Conservation (phyloP, 2,329 filamentous ascomycete species). For the Allantophomopsis cytisporea region DNA sequence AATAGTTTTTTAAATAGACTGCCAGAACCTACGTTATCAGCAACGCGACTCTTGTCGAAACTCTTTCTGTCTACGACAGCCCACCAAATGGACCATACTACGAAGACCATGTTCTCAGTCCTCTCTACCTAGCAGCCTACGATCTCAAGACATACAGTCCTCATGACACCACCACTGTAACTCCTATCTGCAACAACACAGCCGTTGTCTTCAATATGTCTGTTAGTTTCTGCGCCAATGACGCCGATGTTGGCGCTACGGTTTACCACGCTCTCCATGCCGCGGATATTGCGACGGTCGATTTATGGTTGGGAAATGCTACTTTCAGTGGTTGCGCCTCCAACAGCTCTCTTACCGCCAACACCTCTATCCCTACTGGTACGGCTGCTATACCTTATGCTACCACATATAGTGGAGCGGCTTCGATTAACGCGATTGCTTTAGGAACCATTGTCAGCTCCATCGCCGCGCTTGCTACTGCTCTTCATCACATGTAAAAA, state of each 20-base stretch:
- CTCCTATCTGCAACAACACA: conserved; percentile 8
- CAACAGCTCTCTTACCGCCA: conserved; percentile 3
- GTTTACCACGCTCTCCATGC: conserved; percentile 10
- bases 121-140: conserved; percentile 8
- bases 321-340: conserved; percentile 11
- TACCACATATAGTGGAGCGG: too few relatives aligned
- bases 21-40: conserved; percentile 9
- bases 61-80: conserved; percentile 10
- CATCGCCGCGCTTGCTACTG: too few relatives aligned
- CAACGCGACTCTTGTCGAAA: conserved; percentile 10
- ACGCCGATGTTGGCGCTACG: conserved; percentile 5
- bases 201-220: conserved; percentile 14
- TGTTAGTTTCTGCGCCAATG: conserved; percentile 11
- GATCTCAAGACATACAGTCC: conserved; percentile 11
- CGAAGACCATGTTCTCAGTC: conserved; percentile 11
- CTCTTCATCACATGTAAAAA: too few relatives aligned
- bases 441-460: too few relatives aligned
- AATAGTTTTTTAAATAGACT: conserved; percentile 1
- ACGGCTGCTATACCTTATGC: too few relatives aligned
- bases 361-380: neutral
- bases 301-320: conserved; percentile 8
- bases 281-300: conserved; percentile 10
- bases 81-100: conserved; percentile 10
- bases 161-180: conserved; percentile 11
- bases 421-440: too few relatives aligned